These are phyloP conservation scores for Castanospermum australe DNA, from an alignment of 306 rosid genomes.

Conservation along the genomic window DNA sequence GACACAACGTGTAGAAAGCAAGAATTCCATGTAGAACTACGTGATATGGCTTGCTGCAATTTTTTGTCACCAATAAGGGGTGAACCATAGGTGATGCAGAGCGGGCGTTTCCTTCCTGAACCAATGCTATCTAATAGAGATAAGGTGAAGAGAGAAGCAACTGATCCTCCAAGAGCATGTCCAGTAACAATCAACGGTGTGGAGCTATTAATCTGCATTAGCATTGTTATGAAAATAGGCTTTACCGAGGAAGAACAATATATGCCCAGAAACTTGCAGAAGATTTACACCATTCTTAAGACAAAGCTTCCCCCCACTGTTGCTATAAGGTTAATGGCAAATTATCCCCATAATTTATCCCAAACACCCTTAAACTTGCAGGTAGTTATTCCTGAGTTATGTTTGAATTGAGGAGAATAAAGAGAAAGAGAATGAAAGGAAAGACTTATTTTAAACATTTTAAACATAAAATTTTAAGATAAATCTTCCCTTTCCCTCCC, in stretches of 20 bases:
- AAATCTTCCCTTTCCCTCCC: too few species aligned
- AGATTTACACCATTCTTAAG: not conserved
- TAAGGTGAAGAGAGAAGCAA: conserved; percentile 73
- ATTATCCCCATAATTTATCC: not conserved
- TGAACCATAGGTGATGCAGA: conserved; percentile 79
- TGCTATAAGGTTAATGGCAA: not conserved
- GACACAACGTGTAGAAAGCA: conserved; percentile 67
- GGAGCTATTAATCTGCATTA: conserved; percentile 27
- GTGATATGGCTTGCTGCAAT: conserved; percentile 41
- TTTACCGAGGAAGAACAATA: not conserved
- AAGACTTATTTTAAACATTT: too few species aligned
- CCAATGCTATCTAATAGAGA: conserved; percentile 41
- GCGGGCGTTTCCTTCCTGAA: conserved; percentile 45
- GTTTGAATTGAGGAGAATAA: too few species aligned
- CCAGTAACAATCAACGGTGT: conserved; percentile 55
- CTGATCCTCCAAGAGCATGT: conserved; percentile 57
- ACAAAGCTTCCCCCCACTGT: not conserved
- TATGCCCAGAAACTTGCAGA: not conserved
- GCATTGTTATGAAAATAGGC: not conserved
- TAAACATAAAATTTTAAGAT: too few species aligned
- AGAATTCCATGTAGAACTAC: conserved; percentile 56
- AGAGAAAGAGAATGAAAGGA: too few species aligned
- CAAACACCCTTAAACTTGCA: not conserved
- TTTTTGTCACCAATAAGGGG: conserved; percentile 56
- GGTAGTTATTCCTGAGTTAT: too few species aligned